Conservation (phyloP, 257 asterid genomes). For the Ilex asprella region DNA sequence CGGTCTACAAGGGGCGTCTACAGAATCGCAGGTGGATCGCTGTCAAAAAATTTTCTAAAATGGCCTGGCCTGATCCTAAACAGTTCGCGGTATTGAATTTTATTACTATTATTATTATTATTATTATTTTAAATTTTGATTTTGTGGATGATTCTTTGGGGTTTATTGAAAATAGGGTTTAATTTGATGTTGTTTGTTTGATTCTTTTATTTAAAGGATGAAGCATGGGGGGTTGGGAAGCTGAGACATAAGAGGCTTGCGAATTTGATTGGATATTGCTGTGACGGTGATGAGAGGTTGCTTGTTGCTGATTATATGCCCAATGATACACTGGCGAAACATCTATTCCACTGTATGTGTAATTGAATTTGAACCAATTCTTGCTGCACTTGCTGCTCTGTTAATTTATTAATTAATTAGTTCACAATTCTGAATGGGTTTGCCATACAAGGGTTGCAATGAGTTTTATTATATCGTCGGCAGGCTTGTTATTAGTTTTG, state of each 20-base stretch:
- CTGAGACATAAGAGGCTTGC: constrained; percentile 92
- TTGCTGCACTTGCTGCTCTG: neutral
- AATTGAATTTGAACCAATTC: constrained; percentile 4
- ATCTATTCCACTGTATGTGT: constrained; percentile 80
- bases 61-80: constrained; percentile 96
- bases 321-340: constrained; percentile 95
- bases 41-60: constrained; percentile 74
- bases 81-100: constrained; percentile 63
- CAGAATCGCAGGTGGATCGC: constrained; percentile 90
- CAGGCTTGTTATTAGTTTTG: too few species aligned
- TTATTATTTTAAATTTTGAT: neutral
- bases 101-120: neutral
- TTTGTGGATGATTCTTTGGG: neutral
- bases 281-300: constrained; percentile 96
- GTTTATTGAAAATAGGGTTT: constrained; percentile 13
- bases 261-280: constrained; percentile 94
- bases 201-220: constrained; percentile 47
- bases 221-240: constrained; percentile 93
- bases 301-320: constrained; percentile 97
- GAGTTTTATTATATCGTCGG: too few species aligned
- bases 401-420: too few species aligned
- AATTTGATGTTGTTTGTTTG: constrained; percentile 6
- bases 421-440: too few species aligned
- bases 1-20: constrained; percentile 75
- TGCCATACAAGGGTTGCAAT: too few species aligned